Evolutionary conservation across 2,329 filamentous ascomycete genomes (phyloP), one percentile per base, ranked within the genome.

Genomic region (Cyphellophora attinorum): DNA sequence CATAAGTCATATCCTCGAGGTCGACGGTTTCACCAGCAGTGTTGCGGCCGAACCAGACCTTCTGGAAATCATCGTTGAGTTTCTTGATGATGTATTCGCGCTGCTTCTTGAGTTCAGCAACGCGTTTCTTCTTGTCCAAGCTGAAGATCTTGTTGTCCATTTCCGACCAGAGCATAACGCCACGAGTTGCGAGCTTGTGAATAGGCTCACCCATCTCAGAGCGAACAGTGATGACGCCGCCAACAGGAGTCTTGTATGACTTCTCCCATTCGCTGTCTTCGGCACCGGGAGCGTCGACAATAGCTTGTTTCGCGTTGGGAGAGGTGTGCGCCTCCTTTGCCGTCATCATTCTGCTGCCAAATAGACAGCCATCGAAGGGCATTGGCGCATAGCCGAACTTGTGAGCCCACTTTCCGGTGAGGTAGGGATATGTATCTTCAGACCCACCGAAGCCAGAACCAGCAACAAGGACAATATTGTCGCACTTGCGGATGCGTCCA

Each of bases 121-220:
- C 69, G 27, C 86, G 80, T 70, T 95, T 94, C 54, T 89, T 85
- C 68, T 93, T 95, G 61, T 94, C 88, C 31, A 98, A 68, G 55
- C 78, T 82, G 69, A 98, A 98, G 53, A 98, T 96, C 65, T 93
- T 95, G 60, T 93, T 76, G 55, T 98, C 91, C 86, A 98, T 94
- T 65, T 98, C 93, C 32, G 86, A 81, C 91, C 91, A 98, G 70
- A 98, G 94, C 35, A 76, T 70, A 31, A 98, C 88, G 73, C 91
- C 91, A 39, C 93, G 82, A 31, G 91, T 98, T 11, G 91, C 93
- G 40, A 98, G 76, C 68, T 98, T 98, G 70, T 98, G 91, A 43
- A 98, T 98, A 5, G 91, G 93, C 69, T 98, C 91, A 29, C 91
- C 93, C 93, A 98, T 98, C 64, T 98, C 91, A 1, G 91, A 98